These are phyloP conservation scores for Podospora pseudopauciseta DNA, from an alignment of 495 filamentous ascomycete genomes.

Conservation along the genomic window DNA sequence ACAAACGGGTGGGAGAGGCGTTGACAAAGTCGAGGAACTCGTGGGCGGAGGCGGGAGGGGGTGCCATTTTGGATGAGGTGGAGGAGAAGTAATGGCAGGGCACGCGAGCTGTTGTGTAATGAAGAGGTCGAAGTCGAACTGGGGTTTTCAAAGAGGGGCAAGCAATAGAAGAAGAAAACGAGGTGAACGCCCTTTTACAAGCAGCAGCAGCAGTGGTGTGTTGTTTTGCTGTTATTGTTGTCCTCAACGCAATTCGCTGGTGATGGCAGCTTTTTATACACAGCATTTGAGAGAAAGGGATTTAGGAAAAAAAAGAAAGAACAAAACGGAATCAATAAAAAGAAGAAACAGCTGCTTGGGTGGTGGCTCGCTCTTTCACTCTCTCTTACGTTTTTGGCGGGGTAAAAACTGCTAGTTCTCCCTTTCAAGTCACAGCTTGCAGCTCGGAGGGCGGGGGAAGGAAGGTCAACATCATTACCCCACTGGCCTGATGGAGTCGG, in stretches of 20 bases:
- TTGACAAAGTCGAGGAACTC: slow-evolving; percentile 94
- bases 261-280: neutral
- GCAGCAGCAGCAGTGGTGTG: neutral
- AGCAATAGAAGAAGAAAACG: neutral
- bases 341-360: too few species aligned
- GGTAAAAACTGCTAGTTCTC: neutral
- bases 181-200: neutral
- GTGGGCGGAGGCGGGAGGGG: slow-evolving; percentile 57
- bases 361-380: neutral
- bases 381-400: slow-evolving; percentile 5
- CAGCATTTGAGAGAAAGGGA: neutral
- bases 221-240: neutral
- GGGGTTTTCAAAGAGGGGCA: neutral
- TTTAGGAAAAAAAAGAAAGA: neutral
- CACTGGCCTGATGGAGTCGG: neutral
- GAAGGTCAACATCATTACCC: neutral
- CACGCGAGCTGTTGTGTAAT: neutral
- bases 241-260: neutral
- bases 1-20: slow-evolving; percentile 87
- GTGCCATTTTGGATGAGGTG: slow-evolving; percentile 48
- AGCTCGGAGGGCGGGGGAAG: too few species aligned
- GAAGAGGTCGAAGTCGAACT: neutral
- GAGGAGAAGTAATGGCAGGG: slow-evolving; percentile 1
- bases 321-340: neutral
- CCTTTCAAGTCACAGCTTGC: neutral